Evolutionary conservation across 225 moss, liverwort and hornwort genomes (phyloP), one percentile per base, ranked within the genome.

Genomic region (Polytrichum commune): DNA sequence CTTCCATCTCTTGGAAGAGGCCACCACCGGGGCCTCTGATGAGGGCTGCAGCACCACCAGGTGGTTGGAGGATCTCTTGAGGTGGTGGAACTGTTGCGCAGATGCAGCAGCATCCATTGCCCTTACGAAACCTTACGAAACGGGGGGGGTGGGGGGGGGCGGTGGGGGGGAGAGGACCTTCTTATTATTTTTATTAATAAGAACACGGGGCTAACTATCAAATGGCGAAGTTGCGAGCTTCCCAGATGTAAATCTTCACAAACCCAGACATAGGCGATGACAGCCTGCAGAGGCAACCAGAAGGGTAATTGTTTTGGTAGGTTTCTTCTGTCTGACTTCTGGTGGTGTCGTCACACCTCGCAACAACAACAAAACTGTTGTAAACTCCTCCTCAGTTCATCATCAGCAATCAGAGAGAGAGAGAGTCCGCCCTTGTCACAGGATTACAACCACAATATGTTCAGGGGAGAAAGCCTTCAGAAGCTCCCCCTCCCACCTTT

Each of bases 201-300:
- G 23, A 60, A 23, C 10, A n/a, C 23, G 30, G 7, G 60, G 32
- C 13, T 60, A 19, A 58, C 58, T 82, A 70, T 82, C 66, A 85
- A 75, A 85, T 85, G 72, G 82, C 82, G 23, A 85, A 85, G 82
- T 85, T 79, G 66, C 85, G 79, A 58, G 77, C 77, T 63, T 85
- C 85, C 85, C 85, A 85, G 60, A 82, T 77, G 20, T 13, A 77
- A 67, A 79, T 77, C 25, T 63, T 77, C 69, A 77, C 79, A 55
- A 82, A 82, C 72, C 85, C 82, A 60, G 85, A 82, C 85, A 85
- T 85, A 62, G n/a, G 71, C 62, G 26, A 23, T 23, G 55, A 56
- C 46, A 46, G 46, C 46, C 46, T 46, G 46, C 46, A 16, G 46
- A 13, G 46, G 4, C 65, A 65, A 32, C n/a, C 30, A 29, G 20